These are phyloP conservation scores for Solanum medicagineum DNA, from an alignment of 257 asterid genomes.

Conservation along the genomic window DNA sequence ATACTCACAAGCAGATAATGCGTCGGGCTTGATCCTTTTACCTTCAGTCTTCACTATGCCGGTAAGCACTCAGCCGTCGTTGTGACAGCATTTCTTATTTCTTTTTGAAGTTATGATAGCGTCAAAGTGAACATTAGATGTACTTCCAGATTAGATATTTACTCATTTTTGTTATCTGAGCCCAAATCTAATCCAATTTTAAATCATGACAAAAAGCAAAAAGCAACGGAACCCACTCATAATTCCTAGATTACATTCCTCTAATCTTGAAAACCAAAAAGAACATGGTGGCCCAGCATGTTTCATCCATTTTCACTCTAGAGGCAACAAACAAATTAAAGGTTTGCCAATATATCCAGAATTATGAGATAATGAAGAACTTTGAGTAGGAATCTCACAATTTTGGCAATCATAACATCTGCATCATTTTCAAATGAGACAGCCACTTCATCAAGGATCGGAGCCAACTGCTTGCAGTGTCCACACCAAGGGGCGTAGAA, in stretches of 20 bases:
- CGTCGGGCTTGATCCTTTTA: neutral
- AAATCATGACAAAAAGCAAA: neutral
- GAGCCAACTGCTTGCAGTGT: slow-evolving; percentile 89
- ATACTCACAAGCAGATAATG: neutral
- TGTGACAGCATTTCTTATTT: neutral
- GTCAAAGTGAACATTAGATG: neutral
- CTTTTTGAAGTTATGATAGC: neutral
- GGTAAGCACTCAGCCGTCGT: neutral
- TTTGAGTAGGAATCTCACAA: slow-evolving; percentile 32
- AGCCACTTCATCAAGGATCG: slow-evolving; percentile 90
- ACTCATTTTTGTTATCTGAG: neutral
- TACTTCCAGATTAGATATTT: neutral
- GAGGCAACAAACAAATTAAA: neutral
- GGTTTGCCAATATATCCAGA: neutral
- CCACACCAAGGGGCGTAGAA: slow-evolving; percentile 98
- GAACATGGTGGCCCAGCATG: neutral
- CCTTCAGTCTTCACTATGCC: neutral
- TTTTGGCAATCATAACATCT: slow-evolving; percentile 64
- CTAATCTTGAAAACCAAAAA: neutral
- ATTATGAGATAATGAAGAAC: neutral
- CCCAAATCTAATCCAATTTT: neutral
- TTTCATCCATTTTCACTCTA: neutral
- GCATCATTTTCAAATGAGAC: slow-evolving; percentile 48
- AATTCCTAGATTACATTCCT: neutral
- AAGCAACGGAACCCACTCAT: neutral